Percentiles rank a stretch among this genome's conserved stretches.
Conservation (phyloP, 768 basidiomycete genomes). For the Clavulina sp. region DNA sequence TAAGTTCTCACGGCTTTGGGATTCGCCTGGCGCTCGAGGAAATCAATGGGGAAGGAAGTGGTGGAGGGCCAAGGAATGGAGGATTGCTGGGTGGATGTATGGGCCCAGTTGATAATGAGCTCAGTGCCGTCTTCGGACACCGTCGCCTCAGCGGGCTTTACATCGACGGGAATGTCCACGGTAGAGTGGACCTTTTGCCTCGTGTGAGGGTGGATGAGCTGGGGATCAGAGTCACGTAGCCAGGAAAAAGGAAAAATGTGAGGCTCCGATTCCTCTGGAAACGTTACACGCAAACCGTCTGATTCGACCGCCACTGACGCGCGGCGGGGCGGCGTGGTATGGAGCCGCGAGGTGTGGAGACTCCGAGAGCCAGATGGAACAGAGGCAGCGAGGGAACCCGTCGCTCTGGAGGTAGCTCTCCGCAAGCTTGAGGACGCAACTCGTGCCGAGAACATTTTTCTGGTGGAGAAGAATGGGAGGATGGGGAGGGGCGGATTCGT, state of each 20-base stretch:
- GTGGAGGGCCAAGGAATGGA: constrained; percentile 30
- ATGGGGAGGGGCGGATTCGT: no score
- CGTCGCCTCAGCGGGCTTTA: constrained; percentile 22
- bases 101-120: constrained; percentile 6
- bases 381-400: no score
- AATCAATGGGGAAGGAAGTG: constrained; percentile 33
- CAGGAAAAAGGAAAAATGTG: constrained; percentile 44
- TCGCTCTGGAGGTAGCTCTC: no score
- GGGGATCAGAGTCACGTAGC: constrained; percentile 65
- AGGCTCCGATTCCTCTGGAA: constrained; percentile 1
- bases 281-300: no score
- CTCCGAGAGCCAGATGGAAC: no score
- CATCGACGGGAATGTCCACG: constrained; percentile 40
- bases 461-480: no score
- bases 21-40: constrained; percentile 34
- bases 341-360: no score
- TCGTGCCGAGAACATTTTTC: no score
- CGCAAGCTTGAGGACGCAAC: no score
- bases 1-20: constrained; percentile 22
- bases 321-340: no score
- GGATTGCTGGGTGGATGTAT: constrained; percentile 4
- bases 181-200: constrained; percentile 59
- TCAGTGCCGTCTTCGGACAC: constrained; percentile 25
- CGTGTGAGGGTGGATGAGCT: constrained; percentile 62
- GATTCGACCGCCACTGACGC: no score